Percentiles rank a stretch among this genome's conserved stretches.
Conservation (phyloP, 331 rosid species). For the Cydonia oblonga region DNA sequence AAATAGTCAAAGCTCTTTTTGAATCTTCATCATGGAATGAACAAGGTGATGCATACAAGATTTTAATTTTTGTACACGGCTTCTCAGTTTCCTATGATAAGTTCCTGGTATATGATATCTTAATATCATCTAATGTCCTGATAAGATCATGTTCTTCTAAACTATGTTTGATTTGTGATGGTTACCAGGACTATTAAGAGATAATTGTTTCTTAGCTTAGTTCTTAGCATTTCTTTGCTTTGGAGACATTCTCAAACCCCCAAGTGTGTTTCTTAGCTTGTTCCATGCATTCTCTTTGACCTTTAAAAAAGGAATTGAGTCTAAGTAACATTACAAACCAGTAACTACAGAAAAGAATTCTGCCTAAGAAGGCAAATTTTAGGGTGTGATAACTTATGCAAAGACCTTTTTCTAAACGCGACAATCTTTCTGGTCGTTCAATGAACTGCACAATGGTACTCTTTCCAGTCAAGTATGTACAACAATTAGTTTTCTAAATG, state of each 20-base stretch:
- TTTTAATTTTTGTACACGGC: not conserved
- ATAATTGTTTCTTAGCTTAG: not conserved
- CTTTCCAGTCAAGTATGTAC: not conserved
- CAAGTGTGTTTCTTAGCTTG: no score
- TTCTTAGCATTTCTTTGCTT: not conserved
- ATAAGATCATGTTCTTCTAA: not conserved
- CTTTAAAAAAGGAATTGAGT: not conserved
- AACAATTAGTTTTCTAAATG: not conserved
- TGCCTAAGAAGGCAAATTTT: not conserved
- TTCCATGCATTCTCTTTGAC: not conserved
- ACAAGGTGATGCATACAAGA: conserved; percentile 46
- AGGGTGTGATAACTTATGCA: not conserved
- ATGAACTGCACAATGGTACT: not conserved
- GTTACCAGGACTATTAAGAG: not conserved
- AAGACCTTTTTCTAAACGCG: not conserved
- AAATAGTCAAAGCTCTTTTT: conserved; percentile 72
- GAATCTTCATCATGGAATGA: conserved; percentile 80
- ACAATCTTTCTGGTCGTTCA: not conserved
- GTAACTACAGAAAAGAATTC: not conserved
- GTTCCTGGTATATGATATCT: not conserved
- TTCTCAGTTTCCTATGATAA: not conserved
- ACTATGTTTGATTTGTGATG: not conserved
- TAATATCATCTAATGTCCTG: not conserved
- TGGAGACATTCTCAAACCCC: not conserved
- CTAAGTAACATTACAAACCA: not conserved